Percentiles rank a stretch among this genome's conserved stretches.
These are phyloP conservation scores for Phytophthora hibernalis DNA, from an alignment of 352 stramenopile species.

Conservation along the genomic window DNA sequence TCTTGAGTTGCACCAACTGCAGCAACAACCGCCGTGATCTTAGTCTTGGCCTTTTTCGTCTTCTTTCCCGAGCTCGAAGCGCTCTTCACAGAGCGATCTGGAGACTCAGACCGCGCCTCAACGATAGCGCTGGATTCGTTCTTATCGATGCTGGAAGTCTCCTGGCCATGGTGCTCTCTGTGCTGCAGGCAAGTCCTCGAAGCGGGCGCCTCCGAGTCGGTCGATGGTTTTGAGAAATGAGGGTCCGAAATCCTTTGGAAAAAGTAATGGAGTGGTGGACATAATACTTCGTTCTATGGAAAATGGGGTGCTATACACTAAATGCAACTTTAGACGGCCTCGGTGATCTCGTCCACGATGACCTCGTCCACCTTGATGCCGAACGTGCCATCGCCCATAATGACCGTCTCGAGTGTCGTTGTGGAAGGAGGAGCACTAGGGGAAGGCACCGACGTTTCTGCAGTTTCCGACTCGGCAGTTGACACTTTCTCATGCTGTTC, in stretches of 20 bases:
- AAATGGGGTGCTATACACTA: constrained; percentile 26
- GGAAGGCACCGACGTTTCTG: neutral
- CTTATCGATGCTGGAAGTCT: constrained; percentile 23
- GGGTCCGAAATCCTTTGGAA: constrained; percentile 12
- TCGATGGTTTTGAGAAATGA: constrained; percentile 35
- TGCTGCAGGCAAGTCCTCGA: constrained; percentile 17
- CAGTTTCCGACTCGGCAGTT: constrained; percentile 8
- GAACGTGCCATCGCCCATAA: constrained; percentile 44
- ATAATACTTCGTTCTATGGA: constrained; percentile 6
- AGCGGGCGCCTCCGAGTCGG: constrained; percentile 2
- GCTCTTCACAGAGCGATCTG: constrained; percentile 13
- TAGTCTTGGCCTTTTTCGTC: constrained; percentile 33
- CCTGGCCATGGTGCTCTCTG: constrained; percentile 34
- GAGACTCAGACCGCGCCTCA: neutral
- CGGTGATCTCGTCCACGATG: constrained; percentile 66
- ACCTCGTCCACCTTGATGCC: constrained; percentile 60
- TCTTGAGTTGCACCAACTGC: constrained; percentile 25
- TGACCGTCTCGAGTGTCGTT: constrained; percentile 46
- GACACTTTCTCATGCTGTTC: constrained; percentile 5
- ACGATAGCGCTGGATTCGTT: constrained; percentile 8
- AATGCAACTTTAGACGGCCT: constrained; percentile 53
- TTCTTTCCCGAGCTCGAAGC: constrained; percentile 19
- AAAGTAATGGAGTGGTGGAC: constrained; percentile 3
- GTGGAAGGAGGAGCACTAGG: constrained; percentile 5
- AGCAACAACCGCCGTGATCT: constrained; percentile 32